Evolutionary conservation across 1,284 basidiomycete species (phyloP).

Genomic region (Mycena citricolor): DNA sequence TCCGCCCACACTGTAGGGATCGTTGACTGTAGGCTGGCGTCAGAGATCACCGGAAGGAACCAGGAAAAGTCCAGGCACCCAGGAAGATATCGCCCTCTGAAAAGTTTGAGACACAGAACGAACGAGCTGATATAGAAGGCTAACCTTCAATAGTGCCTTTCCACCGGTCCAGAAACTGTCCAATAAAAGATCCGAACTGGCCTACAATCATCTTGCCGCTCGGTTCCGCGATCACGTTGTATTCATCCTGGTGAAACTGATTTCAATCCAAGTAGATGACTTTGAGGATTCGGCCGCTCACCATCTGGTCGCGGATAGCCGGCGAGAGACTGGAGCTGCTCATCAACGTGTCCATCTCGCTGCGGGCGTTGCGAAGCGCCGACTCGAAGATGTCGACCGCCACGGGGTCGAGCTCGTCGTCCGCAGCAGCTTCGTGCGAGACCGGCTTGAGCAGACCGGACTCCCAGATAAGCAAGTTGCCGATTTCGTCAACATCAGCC

Average conservation of each 20-base stretch:
- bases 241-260: slow-evolving; percentile 12
- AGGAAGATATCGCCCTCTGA: slow-evolving; percentile 13
- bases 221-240: slow-evolving; percentile 19
- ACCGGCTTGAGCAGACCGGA: background rate
- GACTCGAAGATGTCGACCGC: slow-evolving; percentile 17
- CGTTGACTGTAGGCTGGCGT: slow-evolving; percentile 26
- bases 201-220: slow-evolving; percentile 21
- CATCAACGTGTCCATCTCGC: slow-evolving; percentile 21
- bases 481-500: slow-evolving; percentile 16
- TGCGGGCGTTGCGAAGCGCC: slow-evolving; percentile 16
- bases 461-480: slow-evolving; percentile 17
- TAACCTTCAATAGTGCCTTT: slow-evolving; percentile 15
- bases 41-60: too few species aligned
- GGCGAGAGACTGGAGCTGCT: slow-evolving; percentile 14
- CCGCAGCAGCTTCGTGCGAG: background rate
- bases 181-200: slow-evolving; percentile 18
- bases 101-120: background rate
- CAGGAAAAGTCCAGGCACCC: too few species aligned
- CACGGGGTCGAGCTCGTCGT: slow-evolving; percentile 10
- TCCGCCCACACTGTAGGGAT: slow-evolving; percentile 28
- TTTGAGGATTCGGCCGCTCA: background rate
- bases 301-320: slow-evolving; percentile 17
- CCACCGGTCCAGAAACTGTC: slow-evolving; percentile 16
- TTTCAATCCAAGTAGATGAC: background rate
- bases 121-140: background rate